These are phyloP conservation scores for Postia placenta DNA, from an alignment of 768 basidiomycete genomes.

Conservation along the genomic window DNA sequence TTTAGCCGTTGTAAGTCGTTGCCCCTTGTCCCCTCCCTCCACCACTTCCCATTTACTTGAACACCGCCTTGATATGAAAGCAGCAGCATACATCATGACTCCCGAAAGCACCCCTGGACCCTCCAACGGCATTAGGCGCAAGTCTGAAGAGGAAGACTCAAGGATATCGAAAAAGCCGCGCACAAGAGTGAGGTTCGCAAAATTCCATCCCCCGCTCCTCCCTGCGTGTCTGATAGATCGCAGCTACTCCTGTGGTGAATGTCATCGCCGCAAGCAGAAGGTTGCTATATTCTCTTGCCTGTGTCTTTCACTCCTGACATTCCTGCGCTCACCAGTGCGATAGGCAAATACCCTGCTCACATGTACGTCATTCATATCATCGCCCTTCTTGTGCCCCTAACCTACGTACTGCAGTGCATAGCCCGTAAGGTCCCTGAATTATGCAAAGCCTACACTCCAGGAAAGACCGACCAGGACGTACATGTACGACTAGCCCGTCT, in stretches of 20 bases:
- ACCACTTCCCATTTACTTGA: background rate
- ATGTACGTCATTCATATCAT: constrained; percentile 40
- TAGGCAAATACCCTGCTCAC: constrained; percentile 78
- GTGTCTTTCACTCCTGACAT: constrained; percentile 9
- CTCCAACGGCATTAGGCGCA: constrained; percentile 50
- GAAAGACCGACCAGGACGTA: constrained; percentile 80
- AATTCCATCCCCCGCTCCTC: background rate
- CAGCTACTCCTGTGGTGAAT: constrained; percentile 84
- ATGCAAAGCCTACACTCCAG: constrained; percentile 85
- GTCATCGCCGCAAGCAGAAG: constrained; percentile 86
- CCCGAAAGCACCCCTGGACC: constrained; percentile 22
- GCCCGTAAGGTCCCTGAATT: constrained; percentile 84
- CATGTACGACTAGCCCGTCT: constrained; percentile 66
- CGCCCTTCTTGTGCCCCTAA: constrained; percentile 6
- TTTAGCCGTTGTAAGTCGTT: background rate
- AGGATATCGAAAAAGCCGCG: constrained; percentile 55
- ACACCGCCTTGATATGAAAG: constrained; percentile 5
- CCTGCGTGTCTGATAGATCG: background rate
- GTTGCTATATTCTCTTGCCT: constrained; percentile 27
- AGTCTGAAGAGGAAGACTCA: constrained; percentile 54
- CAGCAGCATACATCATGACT: constrained; percentile 4
- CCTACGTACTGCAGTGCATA: constrained; percentile 46
- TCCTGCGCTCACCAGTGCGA: constrained; percentile 53
- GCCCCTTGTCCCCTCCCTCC: background rate
- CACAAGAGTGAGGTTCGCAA: constrained; percentile 68